phyloP scores from a whole-genome alignment of 2,329 filamentous ascomycete species.

The Tolypocladium ophioglossoides region DNA sequence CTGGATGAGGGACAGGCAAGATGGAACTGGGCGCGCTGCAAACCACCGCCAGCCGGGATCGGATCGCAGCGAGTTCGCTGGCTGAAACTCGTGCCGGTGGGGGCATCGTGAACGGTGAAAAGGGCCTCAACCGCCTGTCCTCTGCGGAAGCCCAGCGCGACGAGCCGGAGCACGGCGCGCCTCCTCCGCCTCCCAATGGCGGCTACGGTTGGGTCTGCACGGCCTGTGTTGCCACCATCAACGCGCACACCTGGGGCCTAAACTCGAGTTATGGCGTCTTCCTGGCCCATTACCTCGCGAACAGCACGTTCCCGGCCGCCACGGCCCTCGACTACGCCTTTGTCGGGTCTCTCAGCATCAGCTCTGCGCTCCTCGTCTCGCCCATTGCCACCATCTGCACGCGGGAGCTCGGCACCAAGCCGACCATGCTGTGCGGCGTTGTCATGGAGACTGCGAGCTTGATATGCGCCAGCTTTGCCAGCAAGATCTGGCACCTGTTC shows the following conservation, averaged over 20 bases:
- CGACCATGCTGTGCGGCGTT: conserved; percentile 53
- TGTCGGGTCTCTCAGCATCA: conserved; percentile 41
- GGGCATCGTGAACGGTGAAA: not conserved
- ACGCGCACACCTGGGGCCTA: conserved; percentile 65
- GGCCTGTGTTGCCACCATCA: conserved; percentile 36
- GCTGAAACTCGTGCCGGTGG: not conserved
- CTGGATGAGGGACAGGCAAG: not conserved
- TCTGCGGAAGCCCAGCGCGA: not conserved
- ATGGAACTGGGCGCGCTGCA: not conserved
- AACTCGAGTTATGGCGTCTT: conserved; percentile 45
- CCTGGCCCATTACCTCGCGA: conserved; percentile 45
- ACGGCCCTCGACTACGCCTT: conserved; percentile 63
- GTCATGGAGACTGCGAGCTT: conserved; percentile 53
- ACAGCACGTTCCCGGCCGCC: conserved; percentile 50
- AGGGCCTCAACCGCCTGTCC: not conserved
- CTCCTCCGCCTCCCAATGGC: conserved; percentile 40
- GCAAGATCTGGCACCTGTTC: conserved; percentile 63
- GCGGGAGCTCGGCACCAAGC: conserved; percentile 50
- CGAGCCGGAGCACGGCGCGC: not conserved
- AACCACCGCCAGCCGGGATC: not conserved
- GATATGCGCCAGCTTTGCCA: conserved; percentile 60
- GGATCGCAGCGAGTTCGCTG: not conserved
- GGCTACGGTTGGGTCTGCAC: conserved; percentile 44
- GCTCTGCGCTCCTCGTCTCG: conserved; percentile 51
- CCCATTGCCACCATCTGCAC: conserved; percentile 55